These are phyloP conservation scores for Microstegium vimineum DNA, from an alignment of 176 grass and related monocot species.

Conservation along the genomic window DNA sequence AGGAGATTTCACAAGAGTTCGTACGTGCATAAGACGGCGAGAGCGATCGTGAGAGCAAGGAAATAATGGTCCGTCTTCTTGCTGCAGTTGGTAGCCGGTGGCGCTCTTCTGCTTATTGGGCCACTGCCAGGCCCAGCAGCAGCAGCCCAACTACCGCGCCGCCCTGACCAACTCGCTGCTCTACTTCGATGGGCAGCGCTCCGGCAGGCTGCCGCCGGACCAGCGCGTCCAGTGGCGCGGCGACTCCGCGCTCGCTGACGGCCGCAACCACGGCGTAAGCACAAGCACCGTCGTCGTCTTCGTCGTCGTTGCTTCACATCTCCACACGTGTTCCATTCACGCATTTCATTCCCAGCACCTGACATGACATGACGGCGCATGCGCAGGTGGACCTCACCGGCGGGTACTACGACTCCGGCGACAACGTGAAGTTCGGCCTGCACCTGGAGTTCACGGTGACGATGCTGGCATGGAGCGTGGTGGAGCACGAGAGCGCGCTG, in stretches of 20 bases:
- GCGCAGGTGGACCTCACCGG: slow-evolving; percentile 63
- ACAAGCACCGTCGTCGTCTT: background rate
- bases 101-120: too few relatives aligned
- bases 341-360: too few relatives aligned
- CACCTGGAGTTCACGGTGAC: slow-evolving; percentile 64
- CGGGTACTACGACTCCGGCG: slow-evolving; percentile 74
- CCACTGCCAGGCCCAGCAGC: too few relatives aligned
- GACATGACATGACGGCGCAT: too few relatives aligned
- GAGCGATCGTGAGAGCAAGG: too few relatives aligned
- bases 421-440: slow-evolving; percentile 76
- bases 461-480: slow-evolving; percentile 56
- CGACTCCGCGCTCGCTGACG: slow-evolving; percentile 61
- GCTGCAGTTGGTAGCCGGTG: too few relatives aligned
- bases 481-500: slow-evolving; percentile 28
- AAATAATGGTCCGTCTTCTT: too few relatives aligned
- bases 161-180: slow-evolving; percentile 67
- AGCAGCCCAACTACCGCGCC: slow-evolving; percentile 34
- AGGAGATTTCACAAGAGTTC: too few relatives aligned
- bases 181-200: slow-evolving; percentile 76
- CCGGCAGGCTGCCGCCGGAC: slow-evolving; percentile 46
- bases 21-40: too few relatives aligned
- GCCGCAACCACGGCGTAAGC: slow-evolving; percentile 47
- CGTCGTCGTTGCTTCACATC: background rate
- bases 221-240: slow-evolving; percentile 70
- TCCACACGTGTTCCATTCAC: background rate